These are phyloP conservation scores for Isoetes taiwanensis DNA, from an alignment of 75 land plant genomes.

Conservation along the genomic window DNA sequence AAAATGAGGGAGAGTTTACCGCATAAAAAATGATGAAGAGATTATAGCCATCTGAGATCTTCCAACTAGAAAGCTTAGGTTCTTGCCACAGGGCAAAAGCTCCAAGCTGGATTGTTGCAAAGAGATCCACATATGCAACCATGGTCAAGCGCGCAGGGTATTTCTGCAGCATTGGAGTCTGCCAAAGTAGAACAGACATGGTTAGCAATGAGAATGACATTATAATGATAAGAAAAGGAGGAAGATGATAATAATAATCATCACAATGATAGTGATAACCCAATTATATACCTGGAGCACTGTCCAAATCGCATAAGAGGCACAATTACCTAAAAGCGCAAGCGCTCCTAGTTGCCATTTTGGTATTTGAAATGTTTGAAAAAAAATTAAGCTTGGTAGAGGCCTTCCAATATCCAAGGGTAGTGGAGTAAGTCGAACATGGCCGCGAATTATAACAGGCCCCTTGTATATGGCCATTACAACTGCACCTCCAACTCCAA, in stretches of 20 bases:
- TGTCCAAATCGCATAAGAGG: slow-evolving; percentile 53
- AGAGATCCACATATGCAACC: slow-evolving; percentile 35
- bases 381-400: background rate
- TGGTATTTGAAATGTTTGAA: background rate
- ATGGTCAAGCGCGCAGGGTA: slow-evolving; percentile 56
- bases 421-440: too few relatives aligned
- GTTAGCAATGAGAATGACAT: too few relatives aligned
- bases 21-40: slow-evolving; percentile 56
- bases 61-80: slow-evolving; percentile 39
- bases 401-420: slow-evolving; percentile 20
- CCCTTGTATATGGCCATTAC: slow-evolving; percentile 83
- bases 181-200: background rate
- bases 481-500: slow-evolving; percentile 60
- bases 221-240: too few relatives aligned
- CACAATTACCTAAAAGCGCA: slow-evolving; percentile 34
- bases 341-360: slow-evolving; percentile 14
- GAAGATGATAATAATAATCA: too few relatives aligned
- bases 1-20: slow-evolving; percentile 24
- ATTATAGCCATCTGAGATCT: slow-evolving; percentile 33
- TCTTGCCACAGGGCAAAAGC: slow-evolving; percentile 34
- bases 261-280: background rate
- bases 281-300: slow-evolving; percentile 48
- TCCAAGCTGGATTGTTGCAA: slow-evolving; percentile 43
- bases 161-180: slow-evolving; percentile 34
- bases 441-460: slow-evolving; percentile 29